These are phyloP conservation scores for Neoarthrinium moseri DNA, from an alignment of 2,329 filamentous ascomycete species.

Conservation along the genomic window DNA sequence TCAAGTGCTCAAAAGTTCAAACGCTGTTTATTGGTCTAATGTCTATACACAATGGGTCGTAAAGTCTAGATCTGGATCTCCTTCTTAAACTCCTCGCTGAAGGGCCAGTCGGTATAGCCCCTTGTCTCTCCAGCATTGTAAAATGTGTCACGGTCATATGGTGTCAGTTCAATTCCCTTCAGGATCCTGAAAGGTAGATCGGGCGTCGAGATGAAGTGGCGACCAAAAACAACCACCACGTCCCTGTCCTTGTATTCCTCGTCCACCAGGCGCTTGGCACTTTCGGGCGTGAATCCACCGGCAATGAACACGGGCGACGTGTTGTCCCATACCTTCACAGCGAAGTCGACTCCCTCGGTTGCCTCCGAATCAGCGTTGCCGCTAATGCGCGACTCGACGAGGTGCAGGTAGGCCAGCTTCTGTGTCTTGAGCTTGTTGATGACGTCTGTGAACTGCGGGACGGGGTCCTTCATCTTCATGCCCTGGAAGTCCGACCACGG, in stretches of 20 bases:
- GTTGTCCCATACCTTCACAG: conserved; percentile 11
- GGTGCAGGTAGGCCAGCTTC: conserved; percentile 54
- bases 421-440: conserved; percentile 46
- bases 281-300: conserved; percentile 41
- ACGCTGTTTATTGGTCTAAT: too few relatives aligned
- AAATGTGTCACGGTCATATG: conserved; percentile 45
- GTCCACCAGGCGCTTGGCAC: conserved; percentile 37
- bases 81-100: conserved; percentile 21
- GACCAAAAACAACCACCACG: conserved; percentile 44
- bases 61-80: not conserved
- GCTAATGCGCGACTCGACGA: conserved; percentile 51
- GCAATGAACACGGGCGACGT: conserved; percentile 44
- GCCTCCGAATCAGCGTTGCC: conserved; percentile 8
- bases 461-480: conserved; percentile 55
- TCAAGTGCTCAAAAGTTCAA: too few relatives aligned
- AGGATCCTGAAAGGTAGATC: conserved; percentile 44
- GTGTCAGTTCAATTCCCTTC: conserved; percentile 38
- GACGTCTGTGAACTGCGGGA: conserved; percentile 56
- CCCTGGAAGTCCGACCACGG: conserved; percentile 55
- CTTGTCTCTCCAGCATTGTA: conserved; percentile 30
- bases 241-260: conserved; percentile 38
- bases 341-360: conserved; percentile 26
- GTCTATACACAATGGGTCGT: not conserved
- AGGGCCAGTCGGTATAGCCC: conserved; percentile 36
- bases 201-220: conserved; percentile 47